Percentiles rank a stretch among this genome's conserved stretches.
phyloP scores from a whole-genome alignment of 352 stramenopile species.

The Phytophthora macrochlamydospora region DNA sequence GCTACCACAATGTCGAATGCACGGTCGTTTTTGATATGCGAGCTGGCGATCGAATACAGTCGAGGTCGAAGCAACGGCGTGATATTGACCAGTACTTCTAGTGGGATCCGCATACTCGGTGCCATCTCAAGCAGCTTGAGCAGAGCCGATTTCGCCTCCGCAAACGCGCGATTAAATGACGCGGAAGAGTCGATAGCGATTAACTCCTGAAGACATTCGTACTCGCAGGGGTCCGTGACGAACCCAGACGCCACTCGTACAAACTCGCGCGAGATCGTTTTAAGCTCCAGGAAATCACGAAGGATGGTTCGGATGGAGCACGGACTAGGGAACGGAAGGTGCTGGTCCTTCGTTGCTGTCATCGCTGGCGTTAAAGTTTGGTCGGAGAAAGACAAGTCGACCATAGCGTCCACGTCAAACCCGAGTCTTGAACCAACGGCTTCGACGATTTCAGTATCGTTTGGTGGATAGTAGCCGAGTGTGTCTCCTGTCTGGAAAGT shows the following conservation, averaged over 20 bases:
- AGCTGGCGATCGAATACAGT: constrained; percentile 95
- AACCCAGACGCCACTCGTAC: constrained; percentile 60
- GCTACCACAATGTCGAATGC: constrained; percentile 90
- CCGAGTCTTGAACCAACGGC: constrained; percentile 64
- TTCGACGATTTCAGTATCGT: constrained; percentile 67
- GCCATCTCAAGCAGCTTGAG: constrained; percentile 76
- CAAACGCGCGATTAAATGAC: constrained; percentile 85
- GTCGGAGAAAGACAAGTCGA: constrained; percentile 60
- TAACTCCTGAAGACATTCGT: constrained; percentile 50
- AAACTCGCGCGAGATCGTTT: constrained; percentile 63
- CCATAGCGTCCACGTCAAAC: constrained; percentile 85
- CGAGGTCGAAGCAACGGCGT: constrained; percentile 87
- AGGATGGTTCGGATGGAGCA: constrained; percentile 90
- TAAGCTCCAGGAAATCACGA: constrained; percentile 91
- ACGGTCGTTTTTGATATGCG: constrained; percentile 54
- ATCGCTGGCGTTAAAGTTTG: not conserved
- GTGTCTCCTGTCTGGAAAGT: constrained; percentile 89
- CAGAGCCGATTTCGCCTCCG: constrained; percentile 70
- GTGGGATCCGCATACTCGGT: constrained; percentile 47
- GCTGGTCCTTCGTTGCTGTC: constrained; percentile 11
- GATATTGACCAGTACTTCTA: constrained; percentile 87
- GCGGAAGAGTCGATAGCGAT: constrained; percentile 69
- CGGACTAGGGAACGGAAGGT: constrained; percentile 89
- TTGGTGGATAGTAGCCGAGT: constrained; percentile 83
- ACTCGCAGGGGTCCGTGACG: constrained; percentile 42